These are phyloP conservation scores for Fusarium setosum DNA, from an alignment of 2,329 filamentous ascomycete genomes.

Conservation along the genomic window DNA sequence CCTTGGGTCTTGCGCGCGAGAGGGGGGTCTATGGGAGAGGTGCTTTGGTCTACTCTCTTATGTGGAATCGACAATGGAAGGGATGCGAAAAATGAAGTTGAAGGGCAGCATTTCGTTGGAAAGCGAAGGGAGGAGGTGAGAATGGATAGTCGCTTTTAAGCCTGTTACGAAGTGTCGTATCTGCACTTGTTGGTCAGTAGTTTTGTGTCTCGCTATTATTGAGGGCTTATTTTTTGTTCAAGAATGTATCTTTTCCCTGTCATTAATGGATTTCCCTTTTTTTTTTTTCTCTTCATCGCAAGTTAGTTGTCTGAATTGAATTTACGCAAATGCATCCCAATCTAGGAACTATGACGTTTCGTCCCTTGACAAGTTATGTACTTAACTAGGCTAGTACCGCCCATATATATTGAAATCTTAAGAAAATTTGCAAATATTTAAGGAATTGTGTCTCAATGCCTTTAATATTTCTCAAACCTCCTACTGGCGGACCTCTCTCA, in stretches of 20 bases:
- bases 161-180: slow-evolving; percentile 13
- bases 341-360: background rate
- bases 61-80: background rate
- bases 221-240: slow-evolving; percentile 26
- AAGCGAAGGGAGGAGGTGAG: slow-evolving; percentile 1
- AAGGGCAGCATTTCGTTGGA: background rate
- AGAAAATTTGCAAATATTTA: no score
- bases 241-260: slow-evolving; percentile 30
- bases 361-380: no score
- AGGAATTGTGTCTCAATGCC: background rate
- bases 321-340: no score
- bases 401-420: background rate
- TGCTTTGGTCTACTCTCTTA: slow-evolving; percentile 19
- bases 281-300: slow-evolving; percentile 2
- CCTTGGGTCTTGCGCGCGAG: slow-evolving; percentile 31
- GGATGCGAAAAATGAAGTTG: background rate
- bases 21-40: slow-evolving; percentile 10
- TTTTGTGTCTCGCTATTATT: slow-evolving; percentile 20
- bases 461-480: background rate
- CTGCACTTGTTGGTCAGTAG: slow-evolving; percentile 6
- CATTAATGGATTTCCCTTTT: slow-evolving; percentile 25
- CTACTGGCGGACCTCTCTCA: background rate
- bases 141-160: background rate
- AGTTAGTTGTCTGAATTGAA: no score
- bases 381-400: no score